Evolutionary conservation across 2,329 filamentous ascomycete species (phyloP), one percentile per base, ranked within the genome.

Genomic region (Rhexocercosporidium sp.): DNA sequence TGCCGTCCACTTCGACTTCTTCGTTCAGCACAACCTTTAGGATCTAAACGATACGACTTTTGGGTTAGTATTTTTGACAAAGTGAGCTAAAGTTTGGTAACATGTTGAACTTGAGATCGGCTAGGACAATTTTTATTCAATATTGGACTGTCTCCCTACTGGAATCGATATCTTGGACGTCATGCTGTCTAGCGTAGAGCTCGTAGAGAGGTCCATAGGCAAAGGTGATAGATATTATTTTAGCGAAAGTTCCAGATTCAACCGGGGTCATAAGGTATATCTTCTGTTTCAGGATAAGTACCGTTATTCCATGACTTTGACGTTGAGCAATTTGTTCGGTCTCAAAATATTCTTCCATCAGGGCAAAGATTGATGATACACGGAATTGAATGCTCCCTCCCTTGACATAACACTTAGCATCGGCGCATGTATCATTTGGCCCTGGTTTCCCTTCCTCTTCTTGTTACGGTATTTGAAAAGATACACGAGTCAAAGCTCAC

Each of bases 301-400:
- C 14, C 31, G n/a, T 47, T 22, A 11, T n/a, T 39, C 22, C 31
- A 20, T 46, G n/a, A 14, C 14, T 25, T 51, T 54, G 54, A 51
- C 20, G 22, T 39, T 49, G 29, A 20, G 20, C n/a, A n/a, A 16
- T 37, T 31, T 53, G 20, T 37, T 27, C 22, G n/a, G 34, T 31
- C 16, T 31, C 46, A 11, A 53, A 31, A 11, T 46, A 37, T 8
- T 44, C 54, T 22, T 59, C 29, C 20, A 27, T 53, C 29, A 65
- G 37, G 57, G 66, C 66, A 46, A 67, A 67, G 8, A 62, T 57
- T 11, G 46, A 67, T 14, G 29, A 22, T 20, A 67, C 39, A 5
- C 66, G 62, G 41, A 67, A 65, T 14, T 53, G 41, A 31, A 67
- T 62, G 37, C 20, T 47, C 11, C 66, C 66, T 22, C 46, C 66